These are phyloP conservation scores for Cutaneotrichosporon sp. DNA, from an alignment of 1,284 basidiomycete species.

Conservation along the genomic window DNA sequence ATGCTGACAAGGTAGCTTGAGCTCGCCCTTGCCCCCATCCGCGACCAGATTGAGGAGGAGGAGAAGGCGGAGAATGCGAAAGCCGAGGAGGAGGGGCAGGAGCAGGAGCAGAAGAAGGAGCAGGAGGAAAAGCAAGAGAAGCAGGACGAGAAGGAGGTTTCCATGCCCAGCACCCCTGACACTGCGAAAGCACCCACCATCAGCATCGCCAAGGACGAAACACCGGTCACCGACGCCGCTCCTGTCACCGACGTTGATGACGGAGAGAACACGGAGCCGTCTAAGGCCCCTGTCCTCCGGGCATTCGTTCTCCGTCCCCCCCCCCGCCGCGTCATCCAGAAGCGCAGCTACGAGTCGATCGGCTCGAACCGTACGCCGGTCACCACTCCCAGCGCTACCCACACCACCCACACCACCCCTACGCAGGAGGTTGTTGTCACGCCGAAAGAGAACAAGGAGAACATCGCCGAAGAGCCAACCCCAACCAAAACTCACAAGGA, in stretches of 20 bases:
- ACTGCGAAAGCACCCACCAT: background rate
- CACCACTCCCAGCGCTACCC: background rate
- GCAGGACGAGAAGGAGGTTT: background rate
- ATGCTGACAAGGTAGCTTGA: conserved; percentile 18
- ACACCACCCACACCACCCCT: background rate
- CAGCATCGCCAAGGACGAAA: conserved; percentile 5
- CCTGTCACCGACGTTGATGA: background rate
- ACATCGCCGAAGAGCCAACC: background rate
- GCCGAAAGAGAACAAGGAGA: conserved; percentile 7
- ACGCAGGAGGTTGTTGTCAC: conserved; percentile 10
- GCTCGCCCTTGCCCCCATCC: conserved; percentile 18
- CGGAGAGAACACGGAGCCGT: background rate
- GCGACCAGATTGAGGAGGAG: conserved; percentile 5
- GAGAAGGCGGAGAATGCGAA: background rate
- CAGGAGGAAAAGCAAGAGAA: background rate
- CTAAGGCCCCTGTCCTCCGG: conserved; percentile 8
- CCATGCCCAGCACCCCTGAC: background rate
- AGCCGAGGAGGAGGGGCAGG: background rate
- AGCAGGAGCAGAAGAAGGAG: background rate
- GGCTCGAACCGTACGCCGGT: background rate
- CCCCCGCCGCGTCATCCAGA: conserved; percentile 19
- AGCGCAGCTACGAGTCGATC: conserved; percentile 21
- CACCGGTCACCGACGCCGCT: background rate
- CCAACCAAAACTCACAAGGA: background rate
- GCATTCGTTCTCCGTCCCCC: conserved; percentile 18